Evolutionary conservation across 306 rosid species (phyloP).

Genomic region (Hippophae gyantsensis): DNA sequence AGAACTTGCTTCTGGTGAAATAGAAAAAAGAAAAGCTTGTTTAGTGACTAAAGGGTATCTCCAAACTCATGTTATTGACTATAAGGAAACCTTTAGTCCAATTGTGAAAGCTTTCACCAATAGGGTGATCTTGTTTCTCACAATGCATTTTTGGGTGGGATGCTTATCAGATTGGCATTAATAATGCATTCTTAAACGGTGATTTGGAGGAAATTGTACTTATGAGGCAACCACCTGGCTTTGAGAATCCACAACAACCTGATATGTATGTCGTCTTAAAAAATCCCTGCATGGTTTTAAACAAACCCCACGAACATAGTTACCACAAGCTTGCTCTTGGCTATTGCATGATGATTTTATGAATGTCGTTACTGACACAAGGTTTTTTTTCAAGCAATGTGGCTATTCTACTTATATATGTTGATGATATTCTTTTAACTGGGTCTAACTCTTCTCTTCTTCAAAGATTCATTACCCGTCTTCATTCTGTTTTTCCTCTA

Average conservation of each 20-base stretch:
- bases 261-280: background rate
- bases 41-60: background rate
- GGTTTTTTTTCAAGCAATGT: background rate
- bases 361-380: background rate
- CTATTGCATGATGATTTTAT: background rate
- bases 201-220: background rate
- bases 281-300: background rate
- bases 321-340: too few relatives aligned
- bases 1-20: background rate
- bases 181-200: background rate
- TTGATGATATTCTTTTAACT: too few relatives aligned
- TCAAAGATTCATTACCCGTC: too few relatives aligned
- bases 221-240: background rate
- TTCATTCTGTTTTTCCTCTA: too few relatives aligned
- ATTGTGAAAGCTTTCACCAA: background rate
- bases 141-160: background rate
- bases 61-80: background rate
- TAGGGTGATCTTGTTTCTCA: background rate
- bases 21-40: background rate
- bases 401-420: too few relatives aligned
- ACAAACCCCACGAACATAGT: background rate
- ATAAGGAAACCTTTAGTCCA: background rate
- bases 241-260: background rate
- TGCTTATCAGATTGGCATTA: background rate
- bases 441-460: too few relatives aligned